These are phyloP conservation scores for Lecanosticta acicola DNA, from an alignment of 2,329 filamentous ascomycete species.

Conservation along the genomic window DNA sequence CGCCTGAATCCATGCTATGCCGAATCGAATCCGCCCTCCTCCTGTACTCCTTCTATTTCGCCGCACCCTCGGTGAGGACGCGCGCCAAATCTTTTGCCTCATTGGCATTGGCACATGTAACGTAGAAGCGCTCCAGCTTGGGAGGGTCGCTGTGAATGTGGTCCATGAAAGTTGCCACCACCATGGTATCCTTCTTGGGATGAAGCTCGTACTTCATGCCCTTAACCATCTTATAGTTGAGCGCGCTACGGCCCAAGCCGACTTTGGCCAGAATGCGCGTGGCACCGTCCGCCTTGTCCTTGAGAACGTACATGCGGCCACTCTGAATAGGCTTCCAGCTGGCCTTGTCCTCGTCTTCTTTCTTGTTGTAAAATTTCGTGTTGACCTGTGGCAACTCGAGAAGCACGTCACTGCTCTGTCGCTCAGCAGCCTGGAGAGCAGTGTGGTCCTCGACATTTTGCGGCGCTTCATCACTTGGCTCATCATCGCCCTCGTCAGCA, in stretches of 20 bases:
- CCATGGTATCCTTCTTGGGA: slow-evolving; percentile 18
- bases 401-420: slow-evolving; percentile 60
- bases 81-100: slow-evolving; percentile 9
- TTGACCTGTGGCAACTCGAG: slow-evolving; percentile 64
- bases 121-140: slow-evolving; percentile 8
- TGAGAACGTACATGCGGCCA: slow-evolving; percentile 66
- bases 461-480: slow-evolving; percentile 23
- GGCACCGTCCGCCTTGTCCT: slow-evolving; percentile 62
- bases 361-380: slow-evolving; percentile 55
- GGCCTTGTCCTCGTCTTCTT: slow-evolving; percentile 49
- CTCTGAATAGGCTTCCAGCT: slow-evolving; percentile 66
- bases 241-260: slow-evolving; percentile 13
- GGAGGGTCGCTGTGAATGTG: slow-evolving; percentile 14
- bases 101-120: slow-evolving; percentile 3
- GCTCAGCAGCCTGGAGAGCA: slow-evolving; percentile 57
- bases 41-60: slow-evolving; percentile 1
- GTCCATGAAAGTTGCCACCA: slow-evolving; percentile 17
- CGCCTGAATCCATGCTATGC: neutral
- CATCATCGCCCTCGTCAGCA: slow-evolving; percentile 27
- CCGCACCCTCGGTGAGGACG: slow-evolving; percentile 4
- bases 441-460: slow-evolving; percentile 63
- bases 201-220: slow-evolving; percentile 15
- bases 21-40: neutral
- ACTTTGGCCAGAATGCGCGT: slow-evolving; percentile 66
- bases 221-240: slow-evolving; percentile 18